Evolutionary conservation across 2,329 filamentous ascomycete genomes (phyloP), one percentile per base, ranked within the genome.

Genomic region (Dichotomopilus funicola): DNA sequence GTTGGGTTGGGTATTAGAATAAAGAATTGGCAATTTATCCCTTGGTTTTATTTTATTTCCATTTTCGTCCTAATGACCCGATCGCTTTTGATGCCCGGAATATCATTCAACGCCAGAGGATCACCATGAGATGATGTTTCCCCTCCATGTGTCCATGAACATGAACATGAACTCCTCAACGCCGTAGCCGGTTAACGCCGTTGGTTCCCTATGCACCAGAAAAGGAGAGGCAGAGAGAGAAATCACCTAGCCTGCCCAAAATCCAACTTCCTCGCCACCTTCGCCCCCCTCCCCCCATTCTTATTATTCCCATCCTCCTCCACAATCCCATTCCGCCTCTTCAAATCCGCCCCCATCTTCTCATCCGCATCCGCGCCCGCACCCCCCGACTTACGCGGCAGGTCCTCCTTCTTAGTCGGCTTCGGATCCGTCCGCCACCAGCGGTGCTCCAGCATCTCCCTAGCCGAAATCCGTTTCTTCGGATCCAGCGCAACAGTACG

Each of bases 361-460:
- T 85, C 77, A 6, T 86, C 88, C 0, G 83, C 64, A 0, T 83
- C 64, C 13, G 85, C 87, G 0, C 19, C 19, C 19, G 19, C 19
- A 27, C 19, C 19, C 19, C 81, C 86, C 5, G 80, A 79, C 69
- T 92, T 94, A 61, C 80, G 82, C 1, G 94, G 94, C 51, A 99
- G 75, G 65, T 94, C 84, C 66, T 89, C 82, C 65, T 91, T 91
- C 59, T 80, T 81, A 1, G 90, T 95, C 2, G 94, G 92, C 63
- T 84, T 83, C 0, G 94, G 94, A 38, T 94, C 87, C 31, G 81
- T 82, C 42, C 81, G 82, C 90, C 92, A 99, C 85, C 89, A 99
- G 48, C 79, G 75, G 69, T 97, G 91, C 68, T 85, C 78, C 54
- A 99, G 78, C 68, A 94, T 86, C 60, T 88, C 82, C 38, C 81